phyloP scores from a whole-genome alignment of 1,284 basidiomycete genomes.

The Stygiomarasmius scandens region DNA sequence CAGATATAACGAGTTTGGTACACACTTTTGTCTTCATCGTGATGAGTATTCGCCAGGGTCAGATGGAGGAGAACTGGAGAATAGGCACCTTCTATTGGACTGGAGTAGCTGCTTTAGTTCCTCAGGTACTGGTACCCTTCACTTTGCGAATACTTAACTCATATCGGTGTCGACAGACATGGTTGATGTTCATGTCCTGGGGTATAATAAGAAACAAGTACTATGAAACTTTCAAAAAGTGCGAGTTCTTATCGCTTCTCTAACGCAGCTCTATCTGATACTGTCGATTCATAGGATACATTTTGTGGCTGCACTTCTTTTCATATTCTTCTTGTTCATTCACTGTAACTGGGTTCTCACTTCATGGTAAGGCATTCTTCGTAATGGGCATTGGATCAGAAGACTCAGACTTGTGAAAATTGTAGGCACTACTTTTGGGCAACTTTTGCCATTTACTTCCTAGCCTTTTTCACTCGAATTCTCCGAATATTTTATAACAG shows the following conservation, averaged over 20 bases:
- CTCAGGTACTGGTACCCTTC: conserved; percentile 26
- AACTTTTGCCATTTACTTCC: conserved; percentile 34
- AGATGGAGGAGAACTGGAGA: conserved; percentile 24
- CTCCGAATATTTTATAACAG: conserved; percentile 33
- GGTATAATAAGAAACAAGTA: conserved; percentile 35
- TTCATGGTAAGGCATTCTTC: conserved; percentile 30
- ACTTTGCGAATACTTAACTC: too few species aligned
- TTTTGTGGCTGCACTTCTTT: conserved; percentile 29
- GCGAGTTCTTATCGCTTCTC: too few species aligned
- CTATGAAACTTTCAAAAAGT: conserved; percentile 46
- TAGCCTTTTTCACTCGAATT: conserved; percentile 33
- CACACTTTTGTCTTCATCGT: conserved; percentile 40
- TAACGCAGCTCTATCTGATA: too few species aligned
- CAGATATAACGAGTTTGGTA: conserved; percentile 38
- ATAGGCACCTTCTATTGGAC: conserved; percentile 35
- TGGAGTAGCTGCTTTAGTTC: conserved; percentile 39
- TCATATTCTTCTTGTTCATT: conserved; percentile 39
- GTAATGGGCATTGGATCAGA: too few species aligned
- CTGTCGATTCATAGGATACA: too few species aligned
- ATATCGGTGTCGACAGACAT: conserved; percentile 20
- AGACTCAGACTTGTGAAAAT: too few species aligned
- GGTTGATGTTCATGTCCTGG: conserved; percentile 33
- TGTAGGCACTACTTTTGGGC: conserved; percentile 41
- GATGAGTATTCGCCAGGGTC: conserved; percentile 23
- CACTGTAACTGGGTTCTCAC: conserved; percentile 36